These are phyloP conservation scores for Pugionium cornutum DNA, from an alignment of 345 rosid genomes.

Conservation along the genomic window DNA sequence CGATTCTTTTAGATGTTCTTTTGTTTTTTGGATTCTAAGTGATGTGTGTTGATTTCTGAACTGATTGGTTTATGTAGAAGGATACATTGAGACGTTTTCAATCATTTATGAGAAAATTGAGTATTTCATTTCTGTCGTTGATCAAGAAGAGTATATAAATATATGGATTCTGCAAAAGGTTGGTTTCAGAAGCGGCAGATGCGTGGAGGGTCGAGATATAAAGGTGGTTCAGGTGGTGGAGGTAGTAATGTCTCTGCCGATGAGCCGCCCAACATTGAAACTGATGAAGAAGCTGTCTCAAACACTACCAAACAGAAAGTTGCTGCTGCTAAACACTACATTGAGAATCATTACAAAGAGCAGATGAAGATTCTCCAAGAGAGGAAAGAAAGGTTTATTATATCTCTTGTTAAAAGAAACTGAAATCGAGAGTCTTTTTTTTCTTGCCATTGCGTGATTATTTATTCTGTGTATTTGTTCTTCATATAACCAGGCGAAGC, in stretches of 20 bases:
- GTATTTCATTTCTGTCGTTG: not conserved
- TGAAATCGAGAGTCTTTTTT: no score
- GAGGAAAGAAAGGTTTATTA: conserved; percentile 78
- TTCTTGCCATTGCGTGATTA: no score
- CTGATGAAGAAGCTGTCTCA: conserved; percentile 54
- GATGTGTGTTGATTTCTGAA: conserved; percentile 7
- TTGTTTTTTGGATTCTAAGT: not conserved
- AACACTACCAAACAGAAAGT: conserved; percentile 67
- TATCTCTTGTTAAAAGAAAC: no score
- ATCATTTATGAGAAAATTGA: not conserved
- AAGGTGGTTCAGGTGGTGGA: conserved; percentile 41
- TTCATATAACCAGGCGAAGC: conserved; percentile 52
- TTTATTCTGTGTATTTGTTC: no score
- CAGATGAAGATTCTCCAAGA: conserved; percentile 85
- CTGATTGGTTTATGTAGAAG: conserved; percentile 4
- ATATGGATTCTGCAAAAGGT: conserved; percentile 84
- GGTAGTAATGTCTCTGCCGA: conserved; percentile 37
- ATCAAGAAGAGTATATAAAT: conserved; percentile 2
- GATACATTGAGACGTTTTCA: conserved; percentile 6
- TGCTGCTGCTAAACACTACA: conserved; percentile 79
- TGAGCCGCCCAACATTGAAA: conserved; percentile 13
- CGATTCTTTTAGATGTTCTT: not conserved
- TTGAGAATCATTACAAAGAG: conserved; percentile 82
- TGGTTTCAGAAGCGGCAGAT: conserved; percentile 70
- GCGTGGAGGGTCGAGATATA: conserved; percentile 45